These are phyloP conservation scores for Achlya hypogyna DNA, from an alignment of 352 stramenopile species.

Conservation along the genomic window DNA sequence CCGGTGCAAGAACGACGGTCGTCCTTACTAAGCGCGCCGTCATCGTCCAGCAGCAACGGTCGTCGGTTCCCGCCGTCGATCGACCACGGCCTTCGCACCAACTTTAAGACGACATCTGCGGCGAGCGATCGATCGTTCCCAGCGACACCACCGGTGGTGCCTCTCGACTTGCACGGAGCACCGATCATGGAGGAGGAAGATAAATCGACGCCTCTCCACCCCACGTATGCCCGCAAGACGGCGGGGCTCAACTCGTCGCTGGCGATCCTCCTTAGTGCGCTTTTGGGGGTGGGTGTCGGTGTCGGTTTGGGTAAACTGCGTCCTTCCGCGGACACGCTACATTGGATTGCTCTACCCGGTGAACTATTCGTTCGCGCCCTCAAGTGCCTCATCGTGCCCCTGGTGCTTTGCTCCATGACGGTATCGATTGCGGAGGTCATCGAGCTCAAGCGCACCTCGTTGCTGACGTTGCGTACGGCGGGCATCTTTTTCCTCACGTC, in stretches of 20 bases:
- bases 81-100: no score
- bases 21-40: no score
- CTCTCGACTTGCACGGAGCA: neutral
- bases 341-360: slow-evolving; percentile 31
- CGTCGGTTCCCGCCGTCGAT: no score
- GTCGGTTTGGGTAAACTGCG: slow-evolving; percentile 25
- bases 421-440: slow-evolving; percentile 30
- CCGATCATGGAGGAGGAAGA: neutral
- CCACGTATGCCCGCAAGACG: neutral
- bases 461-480: neutral
- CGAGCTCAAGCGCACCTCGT: neutral
- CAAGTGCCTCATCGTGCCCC: slow-evolving; percentile 36
- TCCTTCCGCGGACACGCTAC: slow-evolving; percentile 13
- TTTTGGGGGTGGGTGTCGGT: slow-evolving; percentile 26
- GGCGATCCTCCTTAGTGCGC: slow-evolving; percentile 20
- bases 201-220: neutral
- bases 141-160: no score
- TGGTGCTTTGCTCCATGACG: slow-evolving; percentile 35
- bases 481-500: slow-evolving; percentile 24
- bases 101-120: no score
- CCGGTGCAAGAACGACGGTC: neutral
- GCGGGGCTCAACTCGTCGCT: neutral
- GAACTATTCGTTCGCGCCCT: slow-evolving; percentile 36
- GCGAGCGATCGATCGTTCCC: no score
- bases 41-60: no score